These are phyloP conservation scores for Tolypocladium capitatum DNA, from an alignment of 2,329 filamentous ascomycete species.

Conservation along the genomic window DNA sequence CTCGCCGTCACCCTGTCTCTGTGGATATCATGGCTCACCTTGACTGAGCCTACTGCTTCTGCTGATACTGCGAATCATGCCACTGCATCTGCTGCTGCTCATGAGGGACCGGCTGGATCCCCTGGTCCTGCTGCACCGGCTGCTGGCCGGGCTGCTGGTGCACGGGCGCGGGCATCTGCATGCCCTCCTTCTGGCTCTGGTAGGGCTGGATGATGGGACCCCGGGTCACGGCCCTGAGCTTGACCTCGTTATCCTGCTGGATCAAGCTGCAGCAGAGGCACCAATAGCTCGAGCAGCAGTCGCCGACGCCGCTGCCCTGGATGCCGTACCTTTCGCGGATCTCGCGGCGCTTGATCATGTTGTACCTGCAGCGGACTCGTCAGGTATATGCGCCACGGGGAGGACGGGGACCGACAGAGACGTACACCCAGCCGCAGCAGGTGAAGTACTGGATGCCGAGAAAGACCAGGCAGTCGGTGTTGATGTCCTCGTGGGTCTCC, in stretches of 20 bases:
- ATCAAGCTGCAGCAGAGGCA: conserved; percentile 43
- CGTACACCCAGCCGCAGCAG: conserved; percentile 30
- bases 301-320: conserved; percentile 30
- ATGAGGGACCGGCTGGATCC: neutral
- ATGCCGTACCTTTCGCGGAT: conserved; percentile 41
- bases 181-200: conserved; percentile 22
- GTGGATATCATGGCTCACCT: neutral
- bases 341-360: conserved; percentile 39
- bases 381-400: neutral
- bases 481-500: conserved; percentile 22
- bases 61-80: neutral
- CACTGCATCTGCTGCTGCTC: neutral
- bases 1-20: neutral
- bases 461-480: conserved; percentile 29
- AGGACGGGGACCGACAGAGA: neutral
- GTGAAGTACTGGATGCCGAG: conserved; percentile 23
- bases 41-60: neutral
- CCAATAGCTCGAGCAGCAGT: conserved; percentile 40
- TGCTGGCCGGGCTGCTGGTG: neutral
- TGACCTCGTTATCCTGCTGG: conserved; percentile 45
- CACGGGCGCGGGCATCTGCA: conserved; percentile 18
- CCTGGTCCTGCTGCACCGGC: conserved; percentile 1
- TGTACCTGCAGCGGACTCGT: conserved; percentile 17
- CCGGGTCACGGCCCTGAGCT: conserved; percentile 11
- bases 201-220: conserved; percentile 21